Conservation (phyloP, 345 rosid genomes). For the Pistacia vera region DNA sequence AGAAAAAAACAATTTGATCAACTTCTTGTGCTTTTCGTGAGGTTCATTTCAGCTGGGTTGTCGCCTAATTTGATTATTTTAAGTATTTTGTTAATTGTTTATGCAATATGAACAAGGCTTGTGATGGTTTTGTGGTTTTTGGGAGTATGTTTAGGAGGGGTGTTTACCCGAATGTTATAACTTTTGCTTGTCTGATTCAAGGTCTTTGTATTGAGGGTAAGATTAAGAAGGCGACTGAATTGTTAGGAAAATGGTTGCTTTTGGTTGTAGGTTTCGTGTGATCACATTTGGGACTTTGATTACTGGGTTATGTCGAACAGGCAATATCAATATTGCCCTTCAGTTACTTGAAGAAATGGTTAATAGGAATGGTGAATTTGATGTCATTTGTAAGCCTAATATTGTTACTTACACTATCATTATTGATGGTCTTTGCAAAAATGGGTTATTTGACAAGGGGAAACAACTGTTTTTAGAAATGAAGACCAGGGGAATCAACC, state of each 20-base stretch:
- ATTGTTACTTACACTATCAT: not conserved
- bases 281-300: slow-evolving; percentile 21
- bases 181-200: not conserved
- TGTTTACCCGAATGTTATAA: not conserved
- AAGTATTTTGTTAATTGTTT: not conserved
- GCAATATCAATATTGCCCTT: slow-evolving; percentile 27
- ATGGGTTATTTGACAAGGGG: too few relatives aligned
- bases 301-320: slow-evolving; percentile 5
- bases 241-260: too few relatives aligned
- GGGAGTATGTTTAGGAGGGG: too few relatives aligned
- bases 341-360: slow-evolving; percentile 30
- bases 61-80: not conserved
- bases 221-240: not conserved
- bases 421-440: too few relatives aligned
- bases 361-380: slow-evolving; percentile 10
- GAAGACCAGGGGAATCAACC: too few relatives aligned
- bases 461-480: too few relatives aligned
- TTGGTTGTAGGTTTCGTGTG: not conserved
- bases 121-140: too few relatives aligned
- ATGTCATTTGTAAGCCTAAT: slow-evolving; percentile 23
- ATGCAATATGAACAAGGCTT: not conserved
- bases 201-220: not conserved
- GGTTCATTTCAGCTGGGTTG: not conserved
- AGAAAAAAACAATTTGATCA: too few relatives aligned
- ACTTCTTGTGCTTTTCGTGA: too few relatives aligned